phyloP scores from a whole-genome alignment of 345 rosid genomes.

The Rubroshorea leprosula region DNA sequence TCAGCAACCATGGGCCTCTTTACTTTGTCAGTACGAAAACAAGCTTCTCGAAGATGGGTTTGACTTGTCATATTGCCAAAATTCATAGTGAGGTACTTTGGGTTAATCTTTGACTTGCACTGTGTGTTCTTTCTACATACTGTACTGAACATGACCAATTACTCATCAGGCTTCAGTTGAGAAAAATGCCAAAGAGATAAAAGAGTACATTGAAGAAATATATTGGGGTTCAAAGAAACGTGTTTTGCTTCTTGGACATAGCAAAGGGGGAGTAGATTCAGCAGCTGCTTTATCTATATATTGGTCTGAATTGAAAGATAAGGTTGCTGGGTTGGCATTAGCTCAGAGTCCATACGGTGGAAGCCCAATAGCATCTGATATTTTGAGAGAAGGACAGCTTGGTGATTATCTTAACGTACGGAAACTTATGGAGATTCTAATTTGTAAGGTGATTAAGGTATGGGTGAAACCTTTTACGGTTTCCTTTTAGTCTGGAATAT shows the following conservation, averaged over 20 bases:
- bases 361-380: constrained; percentile 90
- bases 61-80: constrained; percentile 91
- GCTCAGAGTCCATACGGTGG: constrained; percentile 98
- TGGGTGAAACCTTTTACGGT: background rate
- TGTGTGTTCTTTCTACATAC: background rate
- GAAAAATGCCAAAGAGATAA: constrained; percentile 91
- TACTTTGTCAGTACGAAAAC: constrained; percentile 82
- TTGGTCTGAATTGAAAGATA: constrained; percentile 95
- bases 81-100: constrained; percentile 89
- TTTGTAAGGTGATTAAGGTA: constrained; percentile 94
- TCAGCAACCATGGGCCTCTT: constrained; percentile 96
- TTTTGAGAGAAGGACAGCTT: constrained; percentile 87
- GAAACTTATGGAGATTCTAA: constrained; percentile 81
- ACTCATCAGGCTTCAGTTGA: constrained; percentile 83
- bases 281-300: constrained; percentile 91
- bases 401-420: constrained; percentile 84
- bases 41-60: constrained; percentile 86
- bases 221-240: constrained; percentile 93
- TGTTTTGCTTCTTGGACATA: constrained; percentile 92
- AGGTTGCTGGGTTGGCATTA: constrained; percentile 84
- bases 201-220: constrained; percentile 90
- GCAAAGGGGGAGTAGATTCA: constrained; percentile 97
- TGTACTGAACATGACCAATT: constrained; percentile 22
- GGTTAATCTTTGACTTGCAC: constrained; percentile 1
- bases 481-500: background rate